phyloP scores from a whole-genome alignment of 2,329 filamentous ascomycete species.

The Nemania sp. region DNA sequence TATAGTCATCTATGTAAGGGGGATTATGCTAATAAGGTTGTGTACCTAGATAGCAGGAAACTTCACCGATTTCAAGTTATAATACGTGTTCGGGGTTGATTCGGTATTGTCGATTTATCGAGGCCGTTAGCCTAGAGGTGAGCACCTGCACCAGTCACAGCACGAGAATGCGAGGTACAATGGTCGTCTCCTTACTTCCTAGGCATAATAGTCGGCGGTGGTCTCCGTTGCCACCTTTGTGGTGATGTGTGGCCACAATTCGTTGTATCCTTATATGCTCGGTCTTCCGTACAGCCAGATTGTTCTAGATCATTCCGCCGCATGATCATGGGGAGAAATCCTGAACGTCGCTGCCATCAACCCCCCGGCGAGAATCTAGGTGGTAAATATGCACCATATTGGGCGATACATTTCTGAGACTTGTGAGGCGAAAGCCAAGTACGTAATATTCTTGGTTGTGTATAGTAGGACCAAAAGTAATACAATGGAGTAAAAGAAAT shows the following conservation, averaged over 20 bases:
- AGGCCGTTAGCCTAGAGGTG: not conserved
- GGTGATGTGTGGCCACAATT: not conserved
- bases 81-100: not conserved
- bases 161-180: not conserved
- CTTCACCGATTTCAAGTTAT: not conserved
- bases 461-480: not conserved
- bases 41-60: not conserved
- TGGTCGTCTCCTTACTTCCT: not conserved
- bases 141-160: not conserved
- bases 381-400: not conserved
- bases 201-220: not conserved
- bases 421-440: not conserved
- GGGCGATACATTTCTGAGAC: not conserved
- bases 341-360: not conserved
- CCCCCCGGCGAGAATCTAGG: not conserved
- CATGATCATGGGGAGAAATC: not conserved
- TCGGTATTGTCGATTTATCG: not conserved
- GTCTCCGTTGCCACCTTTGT: not conserved
- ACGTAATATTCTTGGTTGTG: not conserved
- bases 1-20: constrained; percentile 4
- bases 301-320: not conserved
- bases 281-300: not conserved
- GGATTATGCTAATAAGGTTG: not conserved
- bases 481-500: not conserved
- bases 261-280: not conserved